phyloP scores from a whole-genome alignment of 805 yeast species.

The Tetrapisispora phaffii region DNA sequence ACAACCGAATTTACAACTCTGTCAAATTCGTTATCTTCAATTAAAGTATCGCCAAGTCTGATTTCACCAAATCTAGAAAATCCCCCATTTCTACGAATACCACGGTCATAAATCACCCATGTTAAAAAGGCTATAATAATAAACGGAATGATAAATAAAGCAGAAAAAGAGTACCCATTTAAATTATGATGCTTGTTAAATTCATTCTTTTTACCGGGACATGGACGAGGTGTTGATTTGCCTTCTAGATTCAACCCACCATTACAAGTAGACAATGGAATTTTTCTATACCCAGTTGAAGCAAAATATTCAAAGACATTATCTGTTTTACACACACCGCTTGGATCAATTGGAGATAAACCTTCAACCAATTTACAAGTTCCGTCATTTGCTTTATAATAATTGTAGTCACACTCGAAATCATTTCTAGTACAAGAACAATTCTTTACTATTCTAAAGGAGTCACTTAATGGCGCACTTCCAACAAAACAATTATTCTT shows the following conservation, averaged over 20 bases:
- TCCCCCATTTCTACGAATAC: slow-evolving; percentile 71
- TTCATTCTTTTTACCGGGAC: slow-evolving; percentile 78
- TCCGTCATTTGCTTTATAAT: slow-evolving; percentile 58
- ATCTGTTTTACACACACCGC: slow-evolving; percentile 45
- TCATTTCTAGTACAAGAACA: slow-evolving; percentile 83
- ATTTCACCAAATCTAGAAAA: slow-evolving; percentile 76
- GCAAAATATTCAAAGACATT: slow-evolving; percentile 62
- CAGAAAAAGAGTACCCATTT: slow-evolving; percentile 42
- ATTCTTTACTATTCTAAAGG: slow-evolving; percentile 46
- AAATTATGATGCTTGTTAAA: slow-evolving; percentile 46
- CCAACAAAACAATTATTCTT: slow-evolving; percentile 59
- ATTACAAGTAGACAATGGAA: slow-evolving; percentile 76
- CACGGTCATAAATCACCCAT: slow-evolving; percentile 70
- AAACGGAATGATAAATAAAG: slow-evolving; percentile 50
- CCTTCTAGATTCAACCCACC: slow-evolving; percentile 70
- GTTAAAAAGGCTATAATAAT: slow-evolving; percentile 41
- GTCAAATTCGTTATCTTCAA: slow-evolving; percentile 57
- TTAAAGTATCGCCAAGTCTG: slow-evolving; percentile 61
- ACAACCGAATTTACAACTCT: slow-evolving; percentile 49
- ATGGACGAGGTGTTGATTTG: slow-evolving; percentile 49
- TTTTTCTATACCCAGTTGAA: slow-evolving; percentile 86
- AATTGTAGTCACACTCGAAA: slow-evolving; percentile 91
- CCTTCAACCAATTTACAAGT: slow-evolving; percentile 82
- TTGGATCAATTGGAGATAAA: slow-evolving; percentile 52
- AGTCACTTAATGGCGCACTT: slow-evolving; percentile 47